Evolutionary conservation across 495 filamentous ascomycete species (phyloP).

Genomic region (Aspergillus biplanus): DNA sequence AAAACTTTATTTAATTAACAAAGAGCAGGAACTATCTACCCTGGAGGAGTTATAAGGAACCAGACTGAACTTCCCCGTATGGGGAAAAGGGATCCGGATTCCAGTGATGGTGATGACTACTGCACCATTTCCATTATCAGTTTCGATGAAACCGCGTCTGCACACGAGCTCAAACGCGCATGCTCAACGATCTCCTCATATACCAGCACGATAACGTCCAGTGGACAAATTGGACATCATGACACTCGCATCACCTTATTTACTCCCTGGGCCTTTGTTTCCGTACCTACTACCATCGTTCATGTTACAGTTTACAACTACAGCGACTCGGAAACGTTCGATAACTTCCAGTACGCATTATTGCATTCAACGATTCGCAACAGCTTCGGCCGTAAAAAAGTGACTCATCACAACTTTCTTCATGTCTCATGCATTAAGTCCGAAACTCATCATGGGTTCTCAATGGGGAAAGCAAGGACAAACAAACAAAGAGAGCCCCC

Average conservation of each 20-base stretch:
- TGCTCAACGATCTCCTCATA: not conserved
- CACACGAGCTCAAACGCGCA: not conserved
- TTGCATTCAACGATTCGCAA: not conserved
- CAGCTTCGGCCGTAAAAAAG: slow-evolving; percentile 6
- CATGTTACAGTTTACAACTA: no score
- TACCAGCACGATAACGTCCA: not conserved
- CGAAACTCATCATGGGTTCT: slow-evolving; percentile 28
- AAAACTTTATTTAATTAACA: not conserved
- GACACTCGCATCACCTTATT: no score
- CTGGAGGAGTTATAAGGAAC: not conserved
- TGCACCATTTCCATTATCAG: not conserved
- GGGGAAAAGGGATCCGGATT: not conserved
- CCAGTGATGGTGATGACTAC: not conserved
- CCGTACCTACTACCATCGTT: no score
- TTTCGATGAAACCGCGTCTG: not conserved
- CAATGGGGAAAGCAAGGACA: slow-evolving; percentile 15
- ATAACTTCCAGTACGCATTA: no score
- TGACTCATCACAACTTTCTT: slow-evolving; percentile 26
- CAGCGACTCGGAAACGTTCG: no score
- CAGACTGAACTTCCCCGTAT: no score
- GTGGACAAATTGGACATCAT: not conserved
- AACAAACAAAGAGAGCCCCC: slow-evolving; percentile 14
- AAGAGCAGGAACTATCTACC: not conserved
- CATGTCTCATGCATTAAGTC: slow-evolving; percentile 34
- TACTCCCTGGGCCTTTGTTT: no score